Conservation (phyloP, 2,329 filamentous ascomycete genomes). For the Dryadomyces quercivorus region DNA sequence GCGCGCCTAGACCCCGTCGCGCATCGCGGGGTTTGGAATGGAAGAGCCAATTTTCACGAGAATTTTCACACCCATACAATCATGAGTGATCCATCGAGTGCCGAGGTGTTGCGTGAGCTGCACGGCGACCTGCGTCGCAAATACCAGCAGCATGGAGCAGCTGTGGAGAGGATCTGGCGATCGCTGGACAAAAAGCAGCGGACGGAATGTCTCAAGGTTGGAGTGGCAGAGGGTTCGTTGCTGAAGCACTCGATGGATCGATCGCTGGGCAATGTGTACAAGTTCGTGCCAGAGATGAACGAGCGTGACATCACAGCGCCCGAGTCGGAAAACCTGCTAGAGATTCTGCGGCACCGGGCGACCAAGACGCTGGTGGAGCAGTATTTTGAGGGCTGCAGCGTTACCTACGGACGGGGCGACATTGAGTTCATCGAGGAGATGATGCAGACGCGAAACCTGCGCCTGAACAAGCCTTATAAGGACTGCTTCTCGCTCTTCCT, state of each 20-base stretch:
- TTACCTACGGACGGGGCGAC: conserved; percentile 20
- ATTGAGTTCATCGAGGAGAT: conserved; percentile 20
- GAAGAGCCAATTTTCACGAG: too few relatives aligned
- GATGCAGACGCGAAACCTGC: conserved; percentile 22
- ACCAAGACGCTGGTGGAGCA: conserved; percentile 10
- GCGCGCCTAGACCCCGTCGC: too few relatives aligned
- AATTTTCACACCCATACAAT: too few relatives aligned
- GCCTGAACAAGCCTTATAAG: conserved; percentile 15
- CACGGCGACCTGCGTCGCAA: conserved; percentile 26
- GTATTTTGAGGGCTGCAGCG: conserved; percentile 12
- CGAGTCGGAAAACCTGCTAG: conserved; percentile 17
- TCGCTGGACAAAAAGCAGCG: conserved; percentile 23
- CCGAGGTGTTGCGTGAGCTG: conserved; percentile 13
- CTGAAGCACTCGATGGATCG: conserved; percentile 17
- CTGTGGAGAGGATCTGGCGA: conserved; percentile 26
- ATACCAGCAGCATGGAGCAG: conserved; percentile 22
- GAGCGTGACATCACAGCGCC: conserved; percentile 25
- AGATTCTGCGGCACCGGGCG: conserved; percentile 10
- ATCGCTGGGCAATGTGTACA: conserved; percentile 22
- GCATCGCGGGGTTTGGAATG: too few relatives aligned
- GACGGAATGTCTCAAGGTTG: conserved; percentile 21
- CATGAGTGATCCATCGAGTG: too few relatives aligned
- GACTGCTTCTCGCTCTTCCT: conserved; percentile 25
- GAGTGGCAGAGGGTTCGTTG: conserved; percentile 19
- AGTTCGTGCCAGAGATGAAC: conserved; percentile 31